Conservation (phyloP, 176 grass and related monocot genomes). For the Olyra latifolia region DNA sequence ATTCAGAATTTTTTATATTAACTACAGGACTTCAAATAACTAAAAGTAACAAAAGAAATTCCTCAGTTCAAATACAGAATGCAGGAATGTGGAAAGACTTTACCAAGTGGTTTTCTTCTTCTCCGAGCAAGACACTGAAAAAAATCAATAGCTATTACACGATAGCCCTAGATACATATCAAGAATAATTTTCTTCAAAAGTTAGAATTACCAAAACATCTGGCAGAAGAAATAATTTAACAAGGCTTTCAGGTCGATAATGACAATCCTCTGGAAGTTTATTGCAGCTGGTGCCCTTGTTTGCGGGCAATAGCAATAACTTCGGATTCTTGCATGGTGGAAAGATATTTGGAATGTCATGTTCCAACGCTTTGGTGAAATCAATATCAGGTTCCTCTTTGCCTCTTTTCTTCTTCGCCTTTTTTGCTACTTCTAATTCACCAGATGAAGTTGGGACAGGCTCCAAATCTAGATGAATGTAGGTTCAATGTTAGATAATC, state of each 20-base stretch:
- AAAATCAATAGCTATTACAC: constrained; percentile 39
- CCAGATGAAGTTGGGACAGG: constrained; percentile 32
- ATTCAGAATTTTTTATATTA: neutral
- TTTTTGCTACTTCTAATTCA: constrained; percentile 60
- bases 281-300: constrained; percentile 53
- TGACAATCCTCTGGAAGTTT: constrained; percentile 97
- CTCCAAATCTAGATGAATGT: constrained; percentile 50
- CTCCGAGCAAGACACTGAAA: constrained; percentile 68
- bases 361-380: constrained; percentile 77
- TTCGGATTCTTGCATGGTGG: constrained; percentile 73
- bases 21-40: neutral
- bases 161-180: constrained; percentile 10
- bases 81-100: constrained; percentile 28
- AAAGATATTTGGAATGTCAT: constrained; percentile 64
- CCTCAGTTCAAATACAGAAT: constrained; percentile 17
- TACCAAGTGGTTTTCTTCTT: constrained; percentile 62
- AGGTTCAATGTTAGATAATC: constrained; percentile 10
- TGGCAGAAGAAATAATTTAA: constrained; percentile 86
- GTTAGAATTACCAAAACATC: constrained; percentile 72
- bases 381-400: constrained; percentile 62
- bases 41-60: constrained; percentile 23
- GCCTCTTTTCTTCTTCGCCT: constrained; percentile 54
- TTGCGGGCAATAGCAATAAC: constrained; percentile 58
- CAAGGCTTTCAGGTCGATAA: constrained; percentile 85
- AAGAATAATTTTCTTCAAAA: constrained; percentile 17